phyloP scores from a whole-genome alignment of 768 basidiomycete genomes.

The Agaricus blazei region DNA sequence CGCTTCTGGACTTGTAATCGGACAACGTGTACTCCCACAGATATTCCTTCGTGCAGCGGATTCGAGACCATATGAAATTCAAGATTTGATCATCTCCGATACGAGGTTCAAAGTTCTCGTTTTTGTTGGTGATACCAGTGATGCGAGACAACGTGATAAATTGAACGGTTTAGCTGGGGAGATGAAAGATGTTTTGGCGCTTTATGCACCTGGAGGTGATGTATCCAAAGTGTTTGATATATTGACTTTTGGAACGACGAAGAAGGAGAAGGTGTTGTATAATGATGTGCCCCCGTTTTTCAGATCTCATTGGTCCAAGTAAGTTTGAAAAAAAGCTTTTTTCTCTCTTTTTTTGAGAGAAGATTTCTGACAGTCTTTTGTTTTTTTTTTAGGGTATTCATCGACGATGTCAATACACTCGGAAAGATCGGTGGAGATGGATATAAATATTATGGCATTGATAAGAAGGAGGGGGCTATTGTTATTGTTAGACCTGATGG shows the following conservation, averaged over 20 bases:
- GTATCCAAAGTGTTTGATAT: constrained; percentile 39
- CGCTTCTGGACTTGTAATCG: constrained; percentile 39
- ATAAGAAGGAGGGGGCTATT: constrained; percentile 35
- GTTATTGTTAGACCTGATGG: constrained; percentile 63
- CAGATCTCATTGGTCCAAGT: constrained; percentile 60
- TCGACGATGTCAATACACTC: constrained; percentile 49
- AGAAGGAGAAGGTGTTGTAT: constrained; percentile 34
- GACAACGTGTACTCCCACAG: constrained; percentile 49
- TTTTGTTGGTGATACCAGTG: constrained; percentile 42
- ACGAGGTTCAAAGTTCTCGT: constrained; percentile 51
- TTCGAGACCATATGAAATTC: constrained; percentile 44
- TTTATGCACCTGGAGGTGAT: constrained; percentile 22
- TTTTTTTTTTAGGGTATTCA: constrained; percentile 39
- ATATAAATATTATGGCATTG: constrained; percentile 52
- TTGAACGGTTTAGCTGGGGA: constrained; percentile 27
- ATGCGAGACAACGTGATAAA: constrained; percentile 22
- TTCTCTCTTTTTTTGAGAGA: neutral
- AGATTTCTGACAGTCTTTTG: neutral
- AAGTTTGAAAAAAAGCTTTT: constrained; percentile 13
- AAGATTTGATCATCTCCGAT: constrained; percentile 48
- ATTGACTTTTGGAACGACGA: constrained; percentile 31
- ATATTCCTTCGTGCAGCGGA: constrained; percentile 47
- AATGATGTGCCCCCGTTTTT: constrained; percentile 42
- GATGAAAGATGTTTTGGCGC: constrained; percentile 25
- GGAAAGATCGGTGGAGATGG: constrained; percentile 46